phyloP scores from a whole-genome alignment of 192 early-diverging fungal genomes.

The Coemansia sp. region DNA sequence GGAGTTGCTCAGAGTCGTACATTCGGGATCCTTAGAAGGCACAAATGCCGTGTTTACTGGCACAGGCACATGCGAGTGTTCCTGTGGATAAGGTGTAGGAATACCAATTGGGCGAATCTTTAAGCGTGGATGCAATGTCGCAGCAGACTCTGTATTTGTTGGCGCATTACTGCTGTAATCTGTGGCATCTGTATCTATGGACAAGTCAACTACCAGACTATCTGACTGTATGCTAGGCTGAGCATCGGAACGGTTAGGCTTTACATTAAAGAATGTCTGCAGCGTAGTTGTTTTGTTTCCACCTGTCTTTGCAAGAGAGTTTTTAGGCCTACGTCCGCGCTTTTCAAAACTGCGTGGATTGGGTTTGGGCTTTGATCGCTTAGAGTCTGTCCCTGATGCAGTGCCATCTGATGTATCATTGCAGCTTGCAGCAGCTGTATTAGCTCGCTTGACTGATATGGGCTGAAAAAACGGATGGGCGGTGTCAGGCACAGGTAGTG shows the following conservation, averaged over 20 bases:
- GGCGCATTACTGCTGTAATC: not conserved
- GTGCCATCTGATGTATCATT: not conserved
- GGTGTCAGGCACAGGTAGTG: not conserved
- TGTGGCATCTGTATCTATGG: not conserved
- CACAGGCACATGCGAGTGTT: slow-evolving; percentile 24
- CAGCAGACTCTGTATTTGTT: not conserved
- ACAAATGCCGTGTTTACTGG: slow-evolving; percentile 15
- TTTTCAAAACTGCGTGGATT: slow-evolving; percentile 5
- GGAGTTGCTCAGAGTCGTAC: not conserved
- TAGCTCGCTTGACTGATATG: slow-evolving; percentile 22
- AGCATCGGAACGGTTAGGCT: not conserved
- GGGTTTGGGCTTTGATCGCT: slow-evolving; percentile 33
- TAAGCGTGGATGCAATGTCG: slow-evolving; percentile 1
- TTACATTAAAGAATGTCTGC: slow-evolving; percentile 42
- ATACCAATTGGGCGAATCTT: slow-evolving; percentile 16
- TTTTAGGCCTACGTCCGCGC: slow-evolving; percentile 22
- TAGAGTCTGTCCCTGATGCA: slow-evolving; percentile 7
- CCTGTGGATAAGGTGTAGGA: slow-evolving; percentile 35
- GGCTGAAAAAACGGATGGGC: slow-evolving; percentile 43
- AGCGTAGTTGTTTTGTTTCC: slow-evolving; percentile 16
- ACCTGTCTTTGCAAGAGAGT: not conserved
- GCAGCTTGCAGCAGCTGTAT: not conserved
- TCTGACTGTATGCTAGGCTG: not conserved
- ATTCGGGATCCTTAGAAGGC: not conserved
- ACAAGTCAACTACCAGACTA: not conserved